phyloP scores from a whole-genome alignment of 495 filamentous ascomycete genomes.

The Trichoderma erinaceum region DNA sequence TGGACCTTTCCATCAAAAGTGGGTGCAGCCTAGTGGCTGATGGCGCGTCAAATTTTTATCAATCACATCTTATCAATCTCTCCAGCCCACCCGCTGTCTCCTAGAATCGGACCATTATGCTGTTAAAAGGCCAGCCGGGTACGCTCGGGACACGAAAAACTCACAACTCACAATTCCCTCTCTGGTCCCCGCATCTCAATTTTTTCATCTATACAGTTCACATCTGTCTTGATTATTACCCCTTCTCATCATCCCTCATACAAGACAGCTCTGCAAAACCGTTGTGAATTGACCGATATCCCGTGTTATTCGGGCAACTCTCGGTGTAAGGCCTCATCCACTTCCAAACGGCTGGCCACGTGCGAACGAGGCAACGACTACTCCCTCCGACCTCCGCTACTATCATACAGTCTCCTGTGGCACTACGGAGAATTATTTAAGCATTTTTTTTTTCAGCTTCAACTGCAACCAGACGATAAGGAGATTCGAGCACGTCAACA shows the following conservation, averaged over 20 bases:
- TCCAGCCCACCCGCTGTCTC: constrained; percentile 21
- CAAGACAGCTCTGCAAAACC: neutral
- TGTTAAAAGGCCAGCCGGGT: constrained; percentile 5
- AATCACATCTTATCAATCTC: constrained; percentile 37
- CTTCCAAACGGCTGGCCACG: neutral
- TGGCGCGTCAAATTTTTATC: constrained; percentile 14
- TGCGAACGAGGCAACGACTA: no score
- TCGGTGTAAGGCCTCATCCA: neutral
- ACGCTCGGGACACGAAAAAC: constrained; percentile 4
- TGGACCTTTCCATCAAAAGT: neutral
- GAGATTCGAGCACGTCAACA: no score
- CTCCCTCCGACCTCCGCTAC: no score
- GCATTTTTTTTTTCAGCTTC: no score
- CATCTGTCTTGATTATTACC: neutral
- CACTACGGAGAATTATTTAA: no score
- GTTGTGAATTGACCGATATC: neutral
- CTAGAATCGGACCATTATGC: constrained; percentile 1
- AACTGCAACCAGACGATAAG: no score
- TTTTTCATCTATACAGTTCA: neutral
- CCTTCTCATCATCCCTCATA: neutral
- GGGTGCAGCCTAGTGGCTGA: neutral
- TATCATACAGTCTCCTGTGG: no score
- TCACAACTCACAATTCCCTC: neutral
- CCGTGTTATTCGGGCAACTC: neutral
- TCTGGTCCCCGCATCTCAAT: neutral